These are phyloP conservation scores for Chlamydomonas sp. DNA, from an alignment of 139 green algal species.

Conservation along the genomic window DNA sequence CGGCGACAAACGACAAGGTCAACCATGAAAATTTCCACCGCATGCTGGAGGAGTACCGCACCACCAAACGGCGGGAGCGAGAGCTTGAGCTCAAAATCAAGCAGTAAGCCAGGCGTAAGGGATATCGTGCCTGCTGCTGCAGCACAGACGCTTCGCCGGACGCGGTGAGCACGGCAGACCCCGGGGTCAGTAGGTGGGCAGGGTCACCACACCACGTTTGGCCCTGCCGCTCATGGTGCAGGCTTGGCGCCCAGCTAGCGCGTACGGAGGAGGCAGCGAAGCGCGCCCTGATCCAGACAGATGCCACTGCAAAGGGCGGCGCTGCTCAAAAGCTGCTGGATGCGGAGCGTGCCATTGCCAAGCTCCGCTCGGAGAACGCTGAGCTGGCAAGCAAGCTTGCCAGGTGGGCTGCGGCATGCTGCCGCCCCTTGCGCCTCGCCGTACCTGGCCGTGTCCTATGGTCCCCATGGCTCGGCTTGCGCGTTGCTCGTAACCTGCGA, in stretches of 20 bases:
- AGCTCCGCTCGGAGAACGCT: slow-evolving; percentile 60
- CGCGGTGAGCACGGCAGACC: background rate
- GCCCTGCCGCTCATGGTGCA: slow-evolving; percentile 27
- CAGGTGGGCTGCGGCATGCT: slow-evolving; percentile 30
- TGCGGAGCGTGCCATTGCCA: slow-evolving; percentile 59
- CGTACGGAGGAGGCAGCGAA: slow-evolving; percentile 84
- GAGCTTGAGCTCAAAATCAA: slow-evolving; percentile 62
- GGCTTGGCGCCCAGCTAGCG: slow-evolving; percentile 78
- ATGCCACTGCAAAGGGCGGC: slow-evolving; percentile 64
- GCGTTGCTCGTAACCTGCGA: background rate
- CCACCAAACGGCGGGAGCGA: slow-evolving; percentile 54
- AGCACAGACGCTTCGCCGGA: background rate
- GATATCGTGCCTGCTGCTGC: background rate
- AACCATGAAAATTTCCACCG: slow-evolving; percentile 66
- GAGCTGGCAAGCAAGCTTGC: slow-evolving; percentile 64
- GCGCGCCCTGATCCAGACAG: slow-evolving; percentile 65
- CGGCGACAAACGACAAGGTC: slow-evolving; percentile 45
- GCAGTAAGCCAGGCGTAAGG: slow-evolving; percentile 46
- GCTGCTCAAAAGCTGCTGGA: slow-evolving; percentile 74
- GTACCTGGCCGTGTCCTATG: too few species aligned
- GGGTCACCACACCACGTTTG: background rate
- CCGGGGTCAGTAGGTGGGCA: background rate
- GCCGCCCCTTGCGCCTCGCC: too few species aligned
- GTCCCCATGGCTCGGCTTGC: background rate
- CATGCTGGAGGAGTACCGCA: slow-evolving; percentile 64